These are phyloP conservation scores for Aspergillus indologenus DNA, from an alignment of 495 filamentous ascomycete genomes.

Conservation along the genomic window DNA sequence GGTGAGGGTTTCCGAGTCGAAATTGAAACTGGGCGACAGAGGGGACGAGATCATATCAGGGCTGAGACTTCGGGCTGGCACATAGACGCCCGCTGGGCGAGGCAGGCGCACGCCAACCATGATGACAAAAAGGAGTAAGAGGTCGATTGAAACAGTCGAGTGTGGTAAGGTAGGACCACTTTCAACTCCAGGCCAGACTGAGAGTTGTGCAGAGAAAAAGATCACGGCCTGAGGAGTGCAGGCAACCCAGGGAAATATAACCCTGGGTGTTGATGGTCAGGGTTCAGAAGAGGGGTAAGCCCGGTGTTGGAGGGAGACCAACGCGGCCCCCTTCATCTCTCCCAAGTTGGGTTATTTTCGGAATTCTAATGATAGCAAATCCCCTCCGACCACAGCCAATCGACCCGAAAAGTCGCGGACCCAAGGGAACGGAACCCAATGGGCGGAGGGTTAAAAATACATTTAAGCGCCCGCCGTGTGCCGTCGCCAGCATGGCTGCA, in stretches of 20 bases:
- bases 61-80: conserved; percentile 37
- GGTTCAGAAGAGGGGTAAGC: conserved; percentile 10
- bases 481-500: conserved; percentile 9
- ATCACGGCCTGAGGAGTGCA: neutral
- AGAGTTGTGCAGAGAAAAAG: neutral
- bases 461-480: conserved; percentile 38
- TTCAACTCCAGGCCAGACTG: conserved; percentile 2
- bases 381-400: conserved; percentile 1
- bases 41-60: conserved; percentile 45
- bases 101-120: conserved; percentile 46
- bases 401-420: neutral
- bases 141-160: no score
- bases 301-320: conserved; percentile 9
- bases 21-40: conserved; percentile 42
- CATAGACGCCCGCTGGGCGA: conserved; percentile 41
- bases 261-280: neutral
- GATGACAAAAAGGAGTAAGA: conserved; percentile 11
- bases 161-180: no score
- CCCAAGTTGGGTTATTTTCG: conserved; percentile 11
- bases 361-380: conserved; percentile 24
- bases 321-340: neutral
- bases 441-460: conserved; percentile 18
- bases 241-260: neutral
- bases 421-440: conserved; percentile 22
- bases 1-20: conserved; percentile 40